phyloP scores from a whole-genome alignment of 352 stramenopile species.

The Phytopythium boreale region DNA sequence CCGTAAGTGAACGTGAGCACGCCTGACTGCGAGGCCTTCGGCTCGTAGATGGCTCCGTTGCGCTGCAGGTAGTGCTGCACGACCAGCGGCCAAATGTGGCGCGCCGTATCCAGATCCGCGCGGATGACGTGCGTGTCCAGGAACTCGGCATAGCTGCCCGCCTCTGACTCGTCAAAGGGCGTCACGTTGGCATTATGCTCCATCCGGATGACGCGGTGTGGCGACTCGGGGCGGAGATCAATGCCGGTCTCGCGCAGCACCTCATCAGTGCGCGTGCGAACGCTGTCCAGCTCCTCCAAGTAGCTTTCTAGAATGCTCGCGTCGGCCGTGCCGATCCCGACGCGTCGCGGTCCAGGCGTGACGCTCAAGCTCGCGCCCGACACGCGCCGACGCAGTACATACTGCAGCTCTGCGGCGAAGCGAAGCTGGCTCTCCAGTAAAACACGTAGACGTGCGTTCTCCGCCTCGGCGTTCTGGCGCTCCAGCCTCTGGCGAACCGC shows the following conservation, averaged over 20 bases:
- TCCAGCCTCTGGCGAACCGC: background rate
- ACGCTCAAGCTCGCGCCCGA: too few species aligned
- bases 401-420: slow-evolving; percentile 3
- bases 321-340: background rate
- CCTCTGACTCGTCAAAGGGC: background rate
- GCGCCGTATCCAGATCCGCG: background rate
- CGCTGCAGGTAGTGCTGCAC: background rate
- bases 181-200: background rate
- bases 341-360: background rate
- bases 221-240: background rate
- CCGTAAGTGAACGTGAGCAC: background rate
- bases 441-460: slow-evolving; percentile 1
- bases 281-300: background rate
- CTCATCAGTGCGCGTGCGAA: background rate
- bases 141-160: background rate
- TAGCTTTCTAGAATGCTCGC: background rate
- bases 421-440: slow-evolving; percentile 3
- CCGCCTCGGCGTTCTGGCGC: background rate
- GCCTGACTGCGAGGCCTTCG: background rate
- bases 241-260: slow-evolving; percentile 1
- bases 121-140: background rate
- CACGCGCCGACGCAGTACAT: background rate
- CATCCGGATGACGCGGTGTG: background rate
- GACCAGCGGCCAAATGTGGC: background rate
- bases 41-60: background rate